Conservation (phyloP, 192 early-diverging fungal genomes). For the Podila epicladia region DNA sequence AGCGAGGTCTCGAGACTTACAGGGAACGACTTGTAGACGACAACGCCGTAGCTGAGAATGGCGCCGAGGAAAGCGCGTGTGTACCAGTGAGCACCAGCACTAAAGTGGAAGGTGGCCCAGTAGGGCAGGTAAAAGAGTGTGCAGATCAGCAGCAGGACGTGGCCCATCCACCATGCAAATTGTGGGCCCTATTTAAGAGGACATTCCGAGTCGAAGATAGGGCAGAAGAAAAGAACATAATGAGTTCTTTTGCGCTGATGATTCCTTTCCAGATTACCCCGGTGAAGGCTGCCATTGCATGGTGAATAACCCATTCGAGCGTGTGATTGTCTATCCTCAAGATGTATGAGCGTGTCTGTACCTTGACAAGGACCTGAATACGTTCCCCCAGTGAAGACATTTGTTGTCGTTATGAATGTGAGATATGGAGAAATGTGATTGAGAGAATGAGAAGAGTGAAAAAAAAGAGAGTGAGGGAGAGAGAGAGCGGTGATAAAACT, state of each 20-base stretch:
- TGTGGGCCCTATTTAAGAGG: slow-evolving; percentile 52
- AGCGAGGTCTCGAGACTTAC: slow-evolving; percentile 53
- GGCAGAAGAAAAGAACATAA: background rate
- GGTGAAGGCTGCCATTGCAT: background rate
- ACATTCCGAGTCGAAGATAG: background rate
- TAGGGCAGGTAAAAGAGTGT: slow-evolving; percentile 53
- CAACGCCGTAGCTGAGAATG: slow-evolving; percentile 77
- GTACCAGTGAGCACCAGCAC: slow-evolving; percentile 58
- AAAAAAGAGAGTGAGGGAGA: background rate
- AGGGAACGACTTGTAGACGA: slow-evolving; percentile 82
- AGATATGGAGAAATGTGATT: background rate
- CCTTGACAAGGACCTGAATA: slow-evolving; percentile 44
- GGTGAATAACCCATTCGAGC: background rate
- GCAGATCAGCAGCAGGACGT: slow-evolving; percentile 54
- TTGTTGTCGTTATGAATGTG: background rate
- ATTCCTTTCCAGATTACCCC: background rate
- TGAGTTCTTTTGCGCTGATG: background rate
- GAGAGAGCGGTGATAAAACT: background rate
- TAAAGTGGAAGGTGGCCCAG: slow-evolving; percentile 52
- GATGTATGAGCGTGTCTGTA: slow-evolving; percentile 7
- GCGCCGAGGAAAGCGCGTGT: slow-evolving; percentile 74
- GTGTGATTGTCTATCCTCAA: background rate
- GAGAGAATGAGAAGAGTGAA: background rate
- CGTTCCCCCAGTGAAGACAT: slow-evolving; percentile 30
- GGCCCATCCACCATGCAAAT: slow-evolving; percentile 65